Percentiles rank a stretch among this genome's conserved stretches.
Conservation (phyloP, 805 yeast genomes). For the Candida orba region DNA sequence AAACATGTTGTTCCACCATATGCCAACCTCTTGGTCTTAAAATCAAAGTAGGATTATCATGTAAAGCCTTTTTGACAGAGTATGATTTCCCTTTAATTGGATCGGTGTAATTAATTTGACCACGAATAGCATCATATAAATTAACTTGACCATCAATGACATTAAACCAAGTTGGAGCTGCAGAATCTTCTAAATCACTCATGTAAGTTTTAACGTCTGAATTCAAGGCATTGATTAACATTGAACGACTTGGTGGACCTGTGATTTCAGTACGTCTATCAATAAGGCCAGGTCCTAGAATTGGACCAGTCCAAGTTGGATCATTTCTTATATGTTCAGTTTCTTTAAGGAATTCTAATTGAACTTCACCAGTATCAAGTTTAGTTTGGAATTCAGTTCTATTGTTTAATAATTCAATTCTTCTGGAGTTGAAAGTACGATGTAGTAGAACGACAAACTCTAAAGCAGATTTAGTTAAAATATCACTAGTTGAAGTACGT, state of each 20-base stretch:
- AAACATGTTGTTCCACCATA: slow-evolving; percentile 64
- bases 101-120: slow-evolving; percentile 47
- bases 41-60: slow-evolving; percentile 62
- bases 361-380: slow-evolving; percentile 41
- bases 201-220: slow-evolving; percentile 74
- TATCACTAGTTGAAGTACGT: slow-evolving; percentile 31
- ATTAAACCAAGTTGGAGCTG: slow-evolving; percentile 79
- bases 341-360: slow-evolving; percentile 54
- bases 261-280: slow-evolving; percentile 78
- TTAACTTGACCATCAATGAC: slow-evolving; percentile 77
- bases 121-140: slow-evolving; percentile 67
- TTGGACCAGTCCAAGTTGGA: slow-evolving; percentile 69
- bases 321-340: slow-evolving; percentile 62
- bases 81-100: slow-evolving; percentile 34
- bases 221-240: slow-evolving; percentile 78
- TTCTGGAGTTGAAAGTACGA: slow-evolving; percentile 57
- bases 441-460: slow-evolving; percentile 66
- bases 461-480: slow-evolving; percentile 40
- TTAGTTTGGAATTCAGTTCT: slow-evolving; percentile 52
- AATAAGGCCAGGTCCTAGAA: slow-evolving; percentile 63
- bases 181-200: slow-evolving; percentile 85
- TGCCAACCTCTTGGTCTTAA: slow-evolving; percentile 91
- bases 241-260: slow-evolving; percentile 80
- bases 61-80: slow-evolving; percentile 29
- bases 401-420: slow-evolving; percentile 51